These are phyloP conservation scores for Davidsoniella neocaledoniae DNA, from an alignment of 2,329 filamentous ascomycete species.

Conservation along the genomic window DNA sequence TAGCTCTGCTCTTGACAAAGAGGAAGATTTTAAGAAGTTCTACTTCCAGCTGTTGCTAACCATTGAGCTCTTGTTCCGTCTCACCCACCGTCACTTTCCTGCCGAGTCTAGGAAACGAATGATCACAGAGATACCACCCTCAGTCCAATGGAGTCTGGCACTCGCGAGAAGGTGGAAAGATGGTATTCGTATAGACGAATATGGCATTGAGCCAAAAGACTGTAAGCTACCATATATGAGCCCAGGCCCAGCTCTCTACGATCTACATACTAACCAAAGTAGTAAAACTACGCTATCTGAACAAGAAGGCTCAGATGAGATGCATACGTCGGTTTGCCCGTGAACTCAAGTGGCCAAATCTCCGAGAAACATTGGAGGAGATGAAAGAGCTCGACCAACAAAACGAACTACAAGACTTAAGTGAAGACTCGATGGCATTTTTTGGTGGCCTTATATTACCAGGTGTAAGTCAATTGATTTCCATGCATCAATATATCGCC, in stretches of 20 bases:
- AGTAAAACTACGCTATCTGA: slow-evolving; percentile 46
- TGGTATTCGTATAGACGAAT: slow-evolving; percentile 48
- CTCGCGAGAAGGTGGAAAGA: slow-evolving; percentile 59
- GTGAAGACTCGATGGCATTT: slow-evolving; percentile 60
- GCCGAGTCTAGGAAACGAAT: slow-evolving; percentile 48
- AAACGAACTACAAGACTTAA: slow-evolving; percentile 39
- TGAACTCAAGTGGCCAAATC: slow-evolving; percentile 63
- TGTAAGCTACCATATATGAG: background rate
- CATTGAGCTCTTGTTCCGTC: slow-evolving; percentile 53
- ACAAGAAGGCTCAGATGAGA: slow-evolving; percentile 51
- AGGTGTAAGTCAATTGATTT: slow-evolving; percentile 32
- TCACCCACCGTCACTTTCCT: slow-evolving; percentile 44
- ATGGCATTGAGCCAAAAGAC: slow-evolving; percentile 23
- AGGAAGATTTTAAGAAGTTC: slow-evolving; percentile 44
- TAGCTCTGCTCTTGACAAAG: slow-evolving; percentile 37
- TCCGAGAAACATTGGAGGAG: slow-evolving; percentile 44
- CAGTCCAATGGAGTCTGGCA: slow-evolving; percentile 55
- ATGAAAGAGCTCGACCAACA: slow-evolving; percentile 44
- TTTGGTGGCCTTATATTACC: slow-evolving; percentile 60
- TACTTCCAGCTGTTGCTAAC: slow-evolving; percentile 64
- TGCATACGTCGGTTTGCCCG: slow-evolving; percentile 51
- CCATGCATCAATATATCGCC: background rate
- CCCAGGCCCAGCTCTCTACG: background rate
- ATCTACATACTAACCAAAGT: background rate
- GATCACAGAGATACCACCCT: slow-evolving; percentile 47